These are phyloP conservation scores for Neurospora sp. DNA, from an alignment of 2,329 filamentous ascomycete genomes.

Conservation along the genomic window DNA sequence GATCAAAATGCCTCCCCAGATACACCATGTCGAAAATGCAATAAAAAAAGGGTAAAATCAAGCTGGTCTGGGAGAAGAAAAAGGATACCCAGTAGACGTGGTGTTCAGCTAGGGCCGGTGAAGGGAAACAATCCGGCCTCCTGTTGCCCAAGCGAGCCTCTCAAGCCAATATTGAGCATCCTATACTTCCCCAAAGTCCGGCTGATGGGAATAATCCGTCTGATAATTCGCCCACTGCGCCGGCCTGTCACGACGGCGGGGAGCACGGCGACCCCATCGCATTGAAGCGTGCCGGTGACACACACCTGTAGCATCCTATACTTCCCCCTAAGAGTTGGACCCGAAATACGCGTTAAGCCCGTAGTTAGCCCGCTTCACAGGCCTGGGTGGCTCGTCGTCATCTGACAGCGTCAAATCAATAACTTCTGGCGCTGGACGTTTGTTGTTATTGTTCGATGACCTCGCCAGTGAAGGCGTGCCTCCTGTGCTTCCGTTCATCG, in stretches of 20 bases:
- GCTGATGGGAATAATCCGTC: background rate
- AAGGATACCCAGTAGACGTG: background rate
- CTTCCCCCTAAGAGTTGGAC: background rate
- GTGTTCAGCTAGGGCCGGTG: background rate
- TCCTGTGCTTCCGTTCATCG: slow-evolving; percentile 17
- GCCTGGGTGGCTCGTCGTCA: slow-evolving; percentile 36
- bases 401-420: slow-evolving; percentile 52
- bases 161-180: background rate
- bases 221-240: background rate
- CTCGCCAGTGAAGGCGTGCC: slow-evolving; percentile 25
- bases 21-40: background rate
- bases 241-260: background rate
- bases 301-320: background rate
- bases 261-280: background rate
- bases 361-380: slow-evolving; percentile 37
- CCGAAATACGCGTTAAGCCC: background rate
- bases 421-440: slow-evolving; percentile 41
- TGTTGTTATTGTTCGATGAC: slow-evolving; percentile 28
- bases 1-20: background rate
- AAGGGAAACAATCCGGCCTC: background rate
- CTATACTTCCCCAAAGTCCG: background rate
- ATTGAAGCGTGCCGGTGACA: background rate
- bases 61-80: background rate
- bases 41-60: background rate
- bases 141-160: background rate